Evolutionary conservation across 192 early-diverging fungal species (phyloP), one percentile per base, ranked within the genome.

Genomic region (Coemansia sp.): DNA sequence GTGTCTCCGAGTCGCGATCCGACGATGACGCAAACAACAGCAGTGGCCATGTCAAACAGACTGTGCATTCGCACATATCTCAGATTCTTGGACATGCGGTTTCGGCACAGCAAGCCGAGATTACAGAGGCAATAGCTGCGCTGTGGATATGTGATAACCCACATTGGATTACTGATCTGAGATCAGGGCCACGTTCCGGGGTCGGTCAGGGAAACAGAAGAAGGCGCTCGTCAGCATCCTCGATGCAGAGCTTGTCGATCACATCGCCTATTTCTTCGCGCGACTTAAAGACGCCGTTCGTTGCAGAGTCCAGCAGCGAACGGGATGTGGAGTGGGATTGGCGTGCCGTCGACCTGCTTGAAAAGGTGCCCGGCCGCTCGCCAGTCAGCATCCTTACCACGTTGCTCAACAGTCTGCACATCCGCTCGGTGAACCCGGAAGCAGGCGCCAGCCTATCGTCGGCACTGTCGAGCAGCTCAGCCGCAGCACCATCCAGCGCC

Each of bases 131-230:
- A 0, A 61, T 64, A 20, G 74, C 64, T 28, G 74, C 64, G 12
- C 46, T 82, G 58, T 82, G 79, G 79, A 48, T 64, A 4, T 16
- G 55, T 33, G 68, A 77, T 58, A 82, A 82, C 43, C 74, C 79
- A 31, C 49, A 61, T 15, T 82, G 79, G 79, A 66, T 65, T 48
- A 75, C 68, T 3, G 55, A 35, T 12, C 52, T 80, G 23, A 64
- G 70, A 25, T 23, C 67, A 4, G 43, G 37, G 2, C 40, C 61
- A 8, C 58, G 71, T 12, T 21, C 43, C 1, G 26, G 48, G 5
- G 25, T 53, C 0, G 52, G 39, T 2, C 58, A 51, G 2, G 28
- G 48, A 12, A 52, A 55, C 7, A 43, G 72, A 21, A 46, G 66
- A 9, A 64, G 70, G 42, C 58, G 58, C 2, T 75, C 72, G 8